Conservation (phyloP, 345 rosid genomes). For the Citropsis articulata region DNA sequence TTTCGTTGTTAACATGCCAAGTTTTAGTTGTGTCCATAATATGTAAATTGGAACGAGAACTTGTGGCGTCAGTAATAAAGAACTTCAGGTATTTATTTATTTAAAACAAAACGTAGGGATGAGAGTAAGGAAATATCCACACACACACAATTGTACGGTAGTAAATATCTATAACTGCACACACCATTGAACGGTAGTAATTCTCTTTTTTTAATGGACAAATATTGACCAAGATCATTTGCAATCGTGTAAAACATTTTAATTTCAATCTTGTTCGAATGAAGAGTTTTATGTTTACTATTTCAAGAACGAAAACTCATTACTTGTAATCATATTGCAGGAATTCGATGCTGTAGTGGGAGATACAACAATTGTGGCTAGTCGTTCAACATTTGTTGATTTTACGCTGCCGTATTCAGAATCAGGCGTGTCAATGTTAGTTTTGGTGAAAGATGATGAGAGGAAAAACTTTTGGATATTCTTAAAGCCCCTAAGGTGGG, state of each 20-base stretch:
- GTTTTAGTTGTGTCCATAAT: too few relatives aligned
- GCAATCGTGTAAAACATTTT: background rate
- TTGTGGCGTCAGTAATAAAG: too few relatives aligned
- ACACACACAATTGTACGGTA: too few relatives aligned
- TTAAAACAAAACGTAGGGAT: too few relatives aligned
- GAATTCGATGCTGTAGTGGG: constrained; percentile 44
- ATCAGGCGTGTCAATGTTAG: constrained; percentile 44
- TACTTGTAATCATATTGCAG: constrained; percentile 6
- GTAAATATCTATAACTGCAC: too few relatives aligned
- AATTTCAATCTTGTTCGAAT: background rate
- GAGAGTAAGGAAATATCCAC: too few relatives aligned
- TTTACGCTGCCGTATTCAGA: constrained; percentile 49
- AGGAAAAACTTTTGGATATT: constrained; percentile 46
- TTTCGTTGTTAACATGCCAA: too few relatives aligned
- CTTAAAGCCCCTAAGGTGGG: constrained; percentile 38
- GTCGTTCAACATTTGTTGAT: constrained; percentile 35
- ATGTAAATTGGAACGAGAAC: too few relatives aligned
- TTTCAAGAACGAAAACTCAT: background rate
- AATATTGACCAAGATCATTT: too few relatives aligned
- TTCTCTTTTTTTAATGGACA: too few relatives aligned
- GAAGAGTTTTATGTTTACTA: background rate
- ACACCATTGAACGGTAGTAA: too few relatives aligned
- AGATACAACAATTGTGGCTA: constrained; percentile 38
- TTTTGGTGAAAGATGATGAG: constrained; percentile 14
- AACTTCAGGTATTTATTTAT: too few relatives aligned